phyloP scores from a whole-genome alignment of 768 basidiomycete species.

The Agrocybe praecox region DNA sequence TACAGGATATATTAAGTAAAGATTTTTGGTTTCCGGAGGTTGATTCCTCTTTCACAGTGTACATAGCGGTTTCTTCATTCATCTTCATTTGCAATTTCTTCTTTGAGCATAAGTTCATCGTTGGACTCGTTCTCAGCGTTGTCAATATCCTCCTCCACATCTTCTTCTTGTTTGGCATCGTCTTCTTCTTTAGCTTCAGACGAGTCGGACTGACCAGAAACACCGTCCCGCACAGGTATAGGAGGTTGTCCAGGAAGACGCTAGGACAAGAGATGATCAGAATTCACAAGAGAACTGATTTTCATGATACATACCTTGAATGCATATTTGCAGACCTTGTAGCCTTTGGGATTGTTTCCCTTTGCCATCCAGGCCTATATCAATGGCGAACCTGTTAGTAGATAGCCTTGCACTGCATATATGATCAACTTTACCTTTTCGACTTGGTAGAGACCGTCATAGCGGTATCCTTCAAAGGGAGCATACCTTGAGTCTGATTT shows the following conservation, averaged over 20 bases:
- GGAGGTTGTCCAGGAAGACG: conserved; percentile 59
- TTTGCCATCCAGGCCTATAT: conserved; percentile 72
- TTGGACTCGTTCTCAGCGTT: neutral
- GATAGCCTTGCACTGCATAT: neutral
- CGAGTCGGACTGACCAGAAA: conserved; percentile 19
- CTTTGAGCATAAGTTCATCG: neutral
- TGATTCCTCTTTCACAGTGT: too few species aligned
- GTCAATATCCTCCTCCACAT: conserved; percentile 11
- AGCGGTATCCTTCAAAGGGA: conserved; percentile 87
- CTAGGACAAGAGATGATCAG: conserved; percentile 28
- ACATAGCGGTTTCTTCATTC: too few species aligned
- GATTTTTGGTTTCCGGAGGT: too few species aligned
- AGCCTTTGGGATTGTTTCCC: conserved; percentile 70
- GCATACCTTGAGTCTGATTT: conserved; percentile 75
- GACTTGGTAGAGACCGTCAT: conserved; percentile 86
- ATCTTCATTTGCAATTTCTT: neutral
- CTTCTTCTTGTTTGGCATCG: conserved; percentile 21
- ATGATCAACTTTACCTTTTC: conserved; percentile 54
- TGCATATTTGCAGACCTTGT: conserved; percentile 82
- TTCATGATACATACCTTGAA: conserved; percentile 60
- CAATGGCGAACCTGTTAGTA: neutral
- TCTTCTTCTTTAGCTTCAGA: conserved; percentile 18
- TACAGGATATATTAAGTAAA: too few species aligned
- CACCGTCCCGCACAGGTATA: conserved; percentile 36
- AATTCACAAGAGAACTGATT: neutral